Base-by-base conservation (phyloP, 78 protist species). In the Guillardia theta region DNA sequence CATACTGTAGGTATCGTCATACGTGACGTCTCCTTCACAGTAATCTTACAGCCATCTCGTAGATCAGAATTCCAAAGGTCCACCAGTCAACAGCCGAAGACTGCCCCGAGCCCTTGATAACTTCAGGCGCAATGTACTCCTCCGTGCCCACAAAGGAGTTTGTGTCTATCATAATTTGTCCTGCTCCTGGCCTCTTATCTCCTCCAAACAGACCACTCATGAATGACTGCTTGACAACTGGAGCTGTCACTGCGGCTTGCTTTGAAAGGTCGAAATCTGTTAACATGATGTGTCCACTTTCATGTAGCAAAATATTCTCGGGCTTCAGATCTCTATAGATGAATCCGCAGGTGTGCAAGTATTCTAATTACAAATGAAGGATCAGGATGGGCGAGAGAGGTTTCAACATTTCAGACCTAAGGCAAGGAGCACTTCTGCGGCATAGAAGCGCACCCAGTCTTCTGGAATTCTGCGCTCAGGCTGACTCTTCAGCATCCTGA, bases 101-200 rank as follows among this genome's bases (percentile, higher is more conserved):
- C 90, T 78, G 90, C 48, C 48, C 90, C 24, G 90, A 78, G 53
- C 90, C 90, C 90, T 78, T 78, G 48, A 78, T 78, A 22, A 78
- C 90, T 43, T 70, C 83, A 12, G 83, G 83, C 83, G 83, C 83
- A 33, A 70, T 70, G 83, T 70, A 70, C 83, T 47, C 87, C 58
- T 95, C 96, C 3, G 98, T 96, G 30, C 98, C 98, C 18, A 96
- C 97, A 44, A 97, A 95, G 36, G 97, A 93, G 92, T 96, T 88
- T 39, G 97, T 93, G 30, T 9, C 88, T 27, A 92, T 47, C 54
- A 36, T 90, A 41, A 76, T 77, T 46, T 39, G 46, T 30, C 83
- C 83, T 70, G 33, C 41, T 12, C 83, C 83, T 22, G 36, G 83
- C 46, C 83, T 33, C n/a, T 22, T 22, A 4, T 48, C 33, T 22